A percentile compares a stretch with the other conserved stretches of the same genome.
These are phyloP conservation scores for Pulveroboletus sp. DNA, from an alignment of 768 basidiomycete species.

Conservation along the genomic window DNA sequence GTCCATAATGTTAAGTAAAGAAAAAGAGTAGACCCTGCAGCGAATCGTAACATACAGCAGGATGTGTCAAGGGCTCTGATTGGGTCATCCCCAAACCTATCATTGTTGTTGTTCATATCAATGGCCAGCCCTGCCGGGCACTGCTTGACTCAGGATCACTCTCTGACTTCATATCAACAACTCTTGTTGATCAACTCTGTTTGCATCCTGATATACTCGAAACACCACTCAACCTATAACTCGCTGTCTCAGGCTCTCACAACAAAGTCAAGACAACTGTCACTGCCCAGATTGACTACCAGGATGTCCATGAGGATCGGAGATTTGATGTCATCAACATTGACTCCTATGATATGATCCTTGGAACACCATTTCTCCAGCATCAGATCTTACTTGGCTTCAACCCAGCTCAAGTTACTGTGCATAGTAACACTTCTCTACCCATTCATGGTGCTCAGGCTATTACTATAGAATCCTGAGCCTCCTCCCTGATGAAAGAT, in stretches of 20 bases:
- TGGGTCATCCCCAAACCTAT: slow-evolving; percentile 7
- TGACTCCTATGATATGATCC: slow-evolving; percentile 37
- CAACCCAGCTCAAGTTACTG: slow-evolving; percentile 14
- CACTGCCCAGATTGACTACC: slow-evolving; percentile 11
- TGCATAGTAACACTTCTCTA: slow-evolving; percentile 7
- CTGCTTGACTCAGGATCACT: slow-evolving; percentile 28
- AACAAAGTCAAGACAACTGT: slow-evolving; percentile 21
- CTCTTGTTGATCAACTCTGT: slow-evolving; percentile 25
- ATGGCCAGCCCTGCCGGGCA: slow-evolving; percentile 14
- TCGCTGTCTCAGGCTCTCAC: slow-evolving; percentile 31
- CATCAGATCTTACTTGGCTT: slow-evolving; percentile 29
- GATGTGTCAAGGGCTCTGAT: no score
- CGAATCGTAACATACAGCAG: no score
- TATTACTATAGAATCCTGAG: neutral
- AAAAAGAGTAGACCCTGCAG: no score
- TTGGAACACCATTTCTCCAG: slow-evolving; percentile 40
- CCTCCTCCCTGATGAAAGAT: neutral
- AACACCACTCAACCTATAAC: slow-evolving; percentile 26
- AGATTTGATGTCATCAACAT: slow-evolving; percentile 40
- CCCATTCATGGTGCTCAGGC: slow-evolving; percentile 14
- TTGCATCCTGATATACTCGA: slow-evolving; percentile 5
- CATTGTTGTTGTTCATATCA: slow-evolving; percentile 9
- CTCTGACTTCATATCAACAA: slow-evolving; percentile 32
- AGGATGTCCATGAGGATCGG: slow-evolving; percentile 14
- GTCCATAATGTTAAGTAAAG: no score